A percentile compares a stretch with the other conserved stretches of the same genome.
phyloP scores from a whole-genome alignment of 2,329 filamentous ascomycete genomes.

The Pseudocercospora fuligena region DNA sequence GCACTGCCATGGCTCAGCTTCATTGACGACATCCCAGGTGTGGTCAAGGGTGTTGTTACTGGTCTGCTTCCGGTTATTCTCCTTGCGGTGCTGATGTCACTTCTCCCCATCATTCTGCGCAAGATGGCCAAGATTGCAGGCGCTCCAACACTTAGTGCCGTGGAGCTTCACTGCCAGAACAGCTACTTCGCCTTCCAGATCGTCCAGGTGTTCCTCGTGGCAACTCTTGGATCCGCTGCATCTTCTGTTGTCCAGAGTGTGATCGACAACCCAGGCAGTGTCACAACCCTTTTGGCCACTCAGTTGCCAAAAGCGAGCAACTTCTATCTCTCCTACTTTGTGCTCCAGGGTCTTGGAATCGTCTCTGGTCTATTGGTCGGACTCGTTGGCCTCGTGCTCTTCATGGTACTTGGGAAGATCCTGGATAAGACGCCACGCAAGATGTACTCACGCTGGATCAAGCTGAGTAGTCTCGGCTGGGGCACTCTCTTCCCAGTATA shows the following conservation, averaged over 20 bases:
- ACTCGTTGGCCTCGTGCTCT: conserved; percentile 72
- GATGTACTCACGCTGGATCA: conserved; percentile 78
- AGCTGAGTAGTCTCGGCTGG: conserved; percentile 76
- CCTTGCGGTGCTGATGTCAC: conserved; percentile 81
- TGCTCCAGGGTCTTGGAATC: conserved; percentile 85
- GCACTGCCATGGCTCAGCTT: conserved; percentile 69
- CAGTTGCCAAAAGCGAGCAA: conserved; percentile 79
- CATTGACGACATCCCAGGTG: conserved; percentile 70
- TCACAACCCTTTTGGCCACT: conserved; percentile 38
- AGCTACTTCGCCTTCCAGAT: conserved; percentile 91
- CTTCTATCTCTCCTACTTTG: conserved; percentile 94
- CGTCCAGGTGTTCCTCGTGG: conserved; percentile 87
- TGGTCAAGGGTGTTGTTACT: conserved; percentile 80
- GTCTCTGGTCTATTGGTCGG: conserved; percentile 77
- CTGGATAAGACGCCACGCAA: conserved; percentile 79
- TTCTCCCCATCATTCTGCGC: conserved; percentile 82
- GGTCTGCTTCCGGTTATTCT: conserved; percentile 81
- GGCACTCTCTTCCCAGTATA: conserved; percentile 81
- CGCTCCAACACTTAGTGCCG: conserved; percentile 75
- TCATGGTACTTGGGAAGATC: conserved; percentile 73
- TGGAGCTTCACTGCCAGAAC: conserved; percentile 89
- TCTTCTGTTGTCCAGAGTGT: conserved; percentile 70
- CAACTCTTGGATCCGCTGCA: conserved; percentile 81
- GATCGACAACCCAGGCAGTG: conserved; percentile 59
- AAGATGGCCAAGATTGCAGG: conserved; percentile 79